Evolutionary conservation across 2,329 filamentous ascomycete species (phyloP).

Genomic region (Oidium heveae): DNA sequence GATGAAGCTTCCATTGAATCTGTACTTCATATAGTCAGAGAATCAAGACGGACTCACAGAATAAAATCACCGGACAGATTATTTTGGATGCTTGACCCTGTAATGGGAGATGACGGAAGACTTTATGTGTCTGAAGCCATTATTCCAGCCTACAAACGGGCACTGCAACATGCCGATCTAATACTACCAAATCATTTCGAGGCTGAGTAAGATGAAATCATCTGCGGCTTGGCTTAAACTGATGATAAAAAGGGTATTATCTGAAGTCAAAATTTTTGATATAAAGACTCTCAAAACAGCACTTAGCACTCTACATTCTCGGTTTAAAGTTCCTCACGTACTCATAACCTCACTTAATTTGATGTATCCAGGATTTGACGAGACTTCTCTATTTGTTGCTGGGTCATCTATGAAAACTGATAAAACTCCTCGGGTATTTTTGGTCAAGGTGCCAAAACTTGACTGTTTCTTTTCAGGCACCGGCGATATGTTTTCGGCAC

Average conservation of each 20-base stretch:
- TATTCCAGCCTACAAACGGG: slow-evolving; percentile 64
- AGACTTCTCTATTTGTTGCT: slow-evolving; percentile 39
- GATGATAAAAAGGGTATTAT: slow-evolving; percentile 36
- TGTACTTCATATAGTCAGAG: slow-evolving; percentile 60
- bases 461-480: slow-evolving; percentile 92
- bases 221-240: slow-evolving; percentile 1
- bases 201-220: slow-evolving; percentile 41
- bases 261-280: slow-evolving; percentile 59
- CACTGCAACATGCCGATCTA: slow-evolving; percentile 62
- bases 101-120: slow-evolving; percentile 89
- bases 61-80: slow-evolving; percentile 41
- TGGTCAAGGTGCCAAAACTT: slow-evolving; percentile 62
- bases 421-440: slow-evolving; percentile 57
- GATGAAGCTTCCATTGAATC: slow-evolving; percentile 63
- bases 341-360: slow-evolving; percentile 74
- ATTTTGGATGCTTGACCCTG: slow-evolving; percentile 94
- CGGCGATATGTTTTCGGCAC: slow-evolving; percentile 91
- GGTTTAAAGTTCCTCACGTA: slow-evolving; percentile 59
- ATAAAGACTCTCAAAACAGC: slow-evolving; percentile 47
- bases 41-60: slow-evolving; percentile 42
- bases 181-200: slow-evolving; percentile 96
- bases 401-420: slow-evolving; percentile 46
- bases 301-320: slow-evolving; percentile 51
- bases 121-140: slow-evolving; percentile 83
- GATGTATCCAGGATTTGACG: slow-evolving; percentile 22